Percentiles rank a stretch among this genome's conserved stretches.
Conservation (phyloP, 202 grass and related monocot genomes). For the Zoysia matrella region DNA sequence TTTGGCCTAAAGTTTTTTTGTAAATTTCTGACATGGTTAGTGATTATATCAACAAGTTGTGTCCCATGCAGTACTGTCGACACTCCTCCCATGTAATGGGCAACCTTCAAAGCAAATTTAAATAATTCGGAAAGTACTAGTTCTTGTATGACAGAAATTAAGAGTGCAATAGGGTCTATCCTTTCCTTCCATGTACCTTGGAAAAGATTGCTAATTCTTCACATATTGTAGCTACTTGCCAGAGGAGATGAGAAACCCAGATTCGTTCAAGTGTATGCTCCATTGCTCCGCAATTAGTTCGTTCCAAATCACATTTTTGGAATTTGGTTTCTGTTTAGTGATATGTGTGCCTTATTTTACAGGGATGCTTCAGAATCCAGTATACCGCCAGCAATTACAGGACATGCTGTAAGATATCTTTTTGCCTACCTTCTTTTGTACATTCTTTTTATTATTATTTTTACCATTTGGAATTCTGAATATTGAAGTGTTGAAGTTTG, state of each 20-base stretch:
- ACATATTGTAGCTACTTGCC: conserved; percentile 87
- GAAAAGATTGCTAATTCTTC: conserved; percentile 40
- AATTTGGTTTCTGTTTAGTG: conserved; percentile 25
- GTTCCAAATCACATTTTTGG: not conserved
- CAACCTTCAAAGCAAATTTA: not conserved
- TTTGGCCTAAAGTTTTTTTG: conserved; percentile 13
- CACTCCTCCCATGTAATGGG: conserved; percentile 10
- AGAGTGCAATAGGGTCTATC: not conserved
- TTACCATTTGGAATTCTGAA: not conserved
- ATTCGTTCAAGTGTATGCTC: conserved; percentile 87
- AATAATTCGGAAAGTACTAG: conserved; percentile 29
- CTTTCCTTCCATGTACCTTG: conserved; percentile 3
- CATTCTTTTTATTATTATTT: conserved; percentile 22
- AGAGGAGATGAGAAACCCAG: conserved; percentile 93
- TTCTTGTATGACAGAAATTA: not conserved
- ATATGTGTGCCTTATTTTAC: conserved; percentile 47
- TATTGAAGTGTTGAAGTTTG: not conserved
- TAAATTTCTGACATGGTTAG: not conserved
- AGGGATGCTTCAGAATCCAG: conserved; percentile 98
- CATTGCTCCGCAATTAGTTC: conserved; percentile 48
- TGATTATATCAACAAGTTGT: conserved; percentile 5
- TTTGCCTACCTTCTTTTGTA: conserved; percentile 23
- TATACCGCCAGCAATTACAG: conserved; percentile 91
- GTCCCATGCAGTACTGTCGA: conserved; percentile 2
- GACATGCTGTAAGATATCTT: conserved; percentile 88